Evolutionary conservation across 148 eudicot genomes (phyloP).

Genomic region (Agrostemma githago): DNA sequence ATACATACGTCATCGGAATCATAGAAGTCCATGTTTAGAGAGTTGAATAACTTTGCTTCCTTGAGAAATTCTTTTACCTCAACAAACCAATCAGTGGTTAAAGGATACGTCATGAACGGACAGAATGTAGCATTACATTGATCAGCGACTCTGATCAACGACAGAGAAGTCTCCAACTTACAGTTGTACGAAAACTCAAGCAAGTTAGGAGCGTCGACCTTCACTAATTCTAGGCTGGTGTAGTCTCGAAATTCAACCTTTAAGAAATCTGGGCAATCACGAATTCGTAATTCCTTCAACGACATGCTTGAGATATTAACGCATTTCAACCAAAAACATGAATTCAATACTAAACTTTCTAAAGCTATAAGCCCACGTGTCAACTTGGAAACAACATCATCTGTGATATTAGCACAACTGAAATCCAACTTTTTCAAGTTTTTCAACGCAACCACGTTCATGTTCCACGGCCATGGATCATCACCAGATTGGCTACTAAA

Average conservation of each 20-base stretch:
- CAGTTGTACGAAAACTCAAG: not conserved
- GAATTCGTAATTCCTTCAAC: not conserved
- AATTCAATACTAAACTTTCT: not conserved
- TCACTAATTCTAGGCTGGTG: not conserved
- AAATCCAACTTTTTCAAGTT: slow-evolving; percentile 6
- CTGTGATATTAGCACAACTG: not conserved
- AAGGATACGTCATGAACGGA: too few relatives aligned
- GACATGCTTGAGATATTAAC: not conserved
- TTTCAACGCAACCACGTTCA: not conserved
- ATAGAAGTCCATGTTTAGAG: not conserved
- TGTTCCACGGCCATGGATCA: not conserved
- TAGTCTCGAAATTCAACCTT: too few relatives aligned
- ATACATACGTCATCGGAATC: not conserved
- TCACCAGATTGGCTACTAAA: not conserved
- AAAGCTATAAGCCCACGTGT: not conserved
- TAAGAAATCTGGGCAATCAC: not conserved
- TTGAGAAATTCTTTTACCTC: slow-evolving; percentile 1
- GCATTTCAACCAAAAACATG: not conserved
- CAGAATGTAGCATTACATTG: not conserved
- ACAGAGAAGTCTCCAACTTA: not conserved
- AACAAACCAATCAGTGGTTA: not conserved
- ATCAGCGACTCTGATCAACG: not conserved
- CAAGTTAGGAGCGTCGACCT: slow-evolving; percentile 7
- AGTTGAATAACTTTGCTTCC: not conserved
- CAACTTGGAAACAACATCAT: slow-evolving; percentile 3